Conservation (phyloP, 306 rosid genomes). For the Trifolium fragiferum region DNA sequence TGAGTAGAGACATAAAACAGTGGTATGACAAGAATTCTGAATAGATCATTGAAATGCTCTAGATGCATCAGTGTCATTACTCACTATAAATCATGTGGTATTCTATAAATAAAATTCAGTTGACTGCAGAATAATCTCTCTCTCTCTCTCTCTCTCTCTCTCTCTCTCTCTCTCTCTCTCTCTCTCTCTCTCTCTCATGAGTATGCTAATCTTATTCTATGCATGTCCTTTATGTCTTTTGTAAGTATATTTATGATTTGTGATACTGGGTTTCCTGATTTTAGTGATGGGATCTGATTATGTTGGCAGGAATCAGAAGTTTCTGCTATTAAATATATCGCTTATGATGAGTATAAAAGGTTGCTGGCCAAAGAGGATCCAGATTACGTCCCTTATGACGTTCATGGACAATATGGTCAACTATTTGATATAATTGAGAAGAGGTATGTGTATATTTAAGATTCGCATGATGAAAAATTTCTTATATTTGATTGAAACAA, state of each 20-base stretch:
- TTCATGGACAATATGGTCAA: conserved; percentile 74
- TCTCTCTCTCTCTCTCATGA: neutral
- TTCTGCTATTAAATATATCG: conserved; percentile 86
- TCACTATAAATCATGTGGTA: conserved; percentile 3
- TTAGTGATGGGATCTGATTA: conserved; percentile 33
- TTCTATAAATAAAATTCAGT: conserved; percentile 22
- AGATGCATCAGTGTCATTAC: neutral
- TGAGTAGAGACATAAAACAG: too few relatives aligned
- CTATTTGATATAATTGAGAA: conserved; percentile 75
- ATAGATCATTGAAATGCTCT: neutral
- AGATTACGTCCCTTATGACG: conserved; percentile 75
- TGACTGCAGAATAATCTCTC: neutral
- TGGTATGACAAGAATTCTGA: neutral
- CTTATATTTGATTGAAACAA: conserved; percentile 18
- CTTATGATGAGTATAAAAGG: conserved; percentile 70
- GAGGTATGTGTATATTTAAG: conserved; percentile 56
- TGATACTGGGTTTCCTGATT: conserved; percentile 24
- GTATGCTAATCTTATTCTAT: conserved; percentile 29
- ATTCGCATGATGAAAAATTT: conserved; percentile 20
- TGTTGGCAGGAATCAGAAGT: conserved; percentile 82
- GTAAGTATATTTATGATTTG: conserved; percentile 15
- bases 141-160: neutral
- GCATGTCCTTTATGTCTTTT: conserved; percentile 26
- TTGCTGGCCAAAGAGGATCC: conserved; percentile 75
- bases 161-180: neutral